phyloP scores from a whole-genome alignment of 2,329 filamentous ascomycete species.

The Cadophora gregata region DNA sequence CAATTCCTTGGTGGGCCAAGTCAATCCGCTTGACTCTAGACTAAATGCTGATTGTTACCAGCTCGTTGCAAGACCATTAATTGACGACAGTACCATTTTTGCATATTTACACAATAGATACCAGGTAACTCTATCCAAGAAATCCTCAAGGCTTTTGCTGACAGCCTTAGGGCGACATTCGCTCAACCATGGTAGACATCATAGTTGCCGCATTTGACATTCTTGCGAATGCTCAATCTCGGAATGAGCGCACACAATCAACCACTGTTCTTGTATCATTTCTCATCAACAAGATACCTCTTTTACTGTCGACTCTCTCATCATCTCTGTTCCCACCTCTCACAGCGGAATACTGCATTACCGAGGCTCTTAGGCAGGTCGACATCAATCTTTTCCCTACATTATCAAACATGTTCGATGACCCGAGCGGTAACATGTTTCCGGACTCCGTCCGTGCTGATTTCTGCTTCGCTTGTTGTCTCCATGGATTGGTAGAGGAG shows the following conservation, averaged over 20 bases:
- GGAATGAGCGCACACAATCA: slow-evolving; percentile 62
- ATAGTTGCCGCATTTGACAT: slow-evolving; percentile 90
- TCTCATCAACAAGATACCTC: slow-evolving; percentile 75
- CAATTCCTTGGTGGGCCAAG: slow-evolving; percentile 72
- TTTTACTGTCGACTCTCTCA: slow-evolving; percentile 63
- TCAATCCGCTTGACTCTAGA: not conserved
- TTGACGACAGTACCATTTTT: slow-evolving; percentile 81
- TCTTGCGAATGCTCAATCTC: slow-evolving; percentile 83
- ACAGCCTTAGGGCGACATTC: slow-evolving; percentile 69
- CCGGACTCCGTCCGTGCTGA: slow-evolving; percentile 75
- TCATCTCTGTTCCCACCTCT: slow-evolving; percentile 63
- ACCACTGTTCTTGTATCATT: slow-evolving; percentile 84
- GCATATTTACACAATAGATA: slow-evolving; percentile 86
- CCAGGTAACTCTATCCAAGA: slow-evolving; percentile 57
- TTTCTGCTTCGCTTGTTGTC: slow-evolving; percentile 88
- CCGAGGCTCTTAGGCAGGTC: slow-evolving; percentile 67
- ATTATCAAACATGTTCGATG: slow-evolving; percentile 67
- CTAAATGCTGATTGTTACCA: slow-evolving; percentile 49
- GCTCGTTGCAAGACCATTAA: slow-evolving; percentile 80
- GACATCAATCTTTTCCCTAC: slow-evolving; percentile 68
- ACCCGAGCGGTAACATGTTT: slow-evolving; percentile 59
- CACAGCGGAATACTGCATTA: slow-evolving; percentile 68
- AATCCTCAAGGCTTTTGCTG: slow-evolving; percentile 34
- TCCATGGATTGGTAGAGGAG: slow-evolving; percentile 84
- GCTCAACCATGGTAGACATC: slow-evolving; percentile 79